phyloP scores from a whole-genome alignment of 352 stramenopile genomes.

The Phytopythium chamaehyphon region DNA sequence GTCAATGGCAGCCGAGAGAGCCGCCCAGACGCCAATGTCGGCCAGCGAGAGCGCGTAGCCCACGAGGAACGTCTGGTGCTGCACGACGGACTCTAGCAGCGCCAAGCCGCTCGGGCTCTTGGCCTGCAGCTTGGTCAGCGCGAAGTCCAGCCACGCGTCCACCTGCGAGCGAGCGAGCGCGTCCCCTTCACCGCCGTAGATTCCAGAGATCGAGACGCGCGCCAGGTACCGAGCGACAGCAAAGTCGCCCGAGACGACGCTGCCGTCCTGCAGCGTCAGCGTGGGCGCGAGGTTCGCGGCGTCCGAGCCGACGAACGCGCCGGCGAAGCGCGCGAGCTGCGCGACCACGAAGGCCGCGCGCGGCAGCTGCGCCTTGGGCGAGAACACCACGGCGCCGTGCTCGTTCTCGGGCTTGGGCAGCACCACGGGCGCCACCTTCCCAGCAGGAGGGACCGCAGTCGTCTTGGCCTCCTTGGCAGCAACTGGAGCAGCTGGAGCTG shows the following conservation, averaged over 20 bases:
- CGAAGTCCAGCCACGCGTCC: conserved; percentile 95
- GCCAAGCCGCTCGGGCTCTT: conserved; percentile 44
- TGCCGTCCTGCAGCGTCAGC: conserved; percentile 42
- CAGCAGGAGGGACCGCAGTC: conserved; percentile 11
- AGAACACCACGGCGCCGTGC: conserved; percentile 61
- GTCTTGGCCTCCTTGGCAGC: conserved; percentile 31
- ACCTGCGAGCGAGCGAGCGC: conserved; percentile 55
- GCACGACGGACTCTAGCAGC: conserved; percentile 89
- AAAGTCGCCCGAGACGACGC: conserved; percentile 77
- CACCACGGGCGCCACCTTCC: conserved; percentile 26
- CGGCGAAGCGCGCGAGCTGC: conserved; percentile 46
- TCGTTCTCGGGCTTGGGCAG: conserved; percentile 38
- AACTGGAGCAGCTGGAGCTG: conserved; percentile 5
- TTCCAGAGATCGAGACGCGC: conserved; percentile 29
- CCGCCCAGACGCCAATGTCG: conserved; percentile 93
- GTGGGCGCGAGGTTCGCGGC: conserved; percentile 47
- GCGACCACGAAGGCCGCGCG: conserved; percentile 64
- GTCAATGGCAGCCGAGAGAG: conserved; percentile 34
- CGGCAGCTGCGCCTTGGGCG: conserved; percentile 43
- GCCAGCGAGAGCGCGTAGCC: conserved; percentile 93
- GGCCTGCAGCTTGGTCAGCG: conserved; percentile 48
- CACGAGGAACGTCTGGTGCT: conserved; percentile 92
- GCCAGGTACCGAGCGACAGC: conserved; percentile 70
- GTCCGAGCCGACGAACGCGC: conserved; percentile 47
- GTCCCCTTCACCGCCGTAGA: conserved; percentile 62